Conservation (phyloP, 495 filamentous ascomycete species). For the Xylaria curta region DNA sequence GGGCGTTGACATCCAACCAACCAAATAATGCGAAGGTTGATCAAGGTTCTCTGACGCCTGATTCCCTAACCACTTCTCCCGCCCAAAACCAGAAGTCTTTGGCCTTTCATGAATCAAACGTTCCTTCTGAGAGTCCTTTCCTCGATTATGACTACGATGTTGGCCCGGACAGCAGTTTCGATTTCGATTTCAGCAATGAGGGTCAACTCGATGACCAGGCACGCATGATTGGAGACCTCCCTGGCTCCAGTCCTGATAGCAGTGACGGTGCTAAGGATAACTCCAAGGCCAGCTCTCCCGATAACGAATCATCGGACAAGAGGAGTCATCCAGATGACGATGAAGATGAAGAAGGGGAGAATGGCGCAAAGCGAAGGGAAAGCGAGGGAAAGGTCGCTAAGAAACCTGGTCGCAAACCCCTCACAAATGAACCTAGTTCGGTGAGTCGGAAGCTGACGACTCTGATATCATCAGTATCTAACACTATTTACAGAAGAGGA, state of each 20-base stretch:
- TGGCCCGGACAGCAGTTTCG: constrained; percentile 56
- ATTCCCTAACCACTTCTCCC: constrained; percentile 62
- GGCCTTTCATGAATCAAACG: constrained; percentile 51
- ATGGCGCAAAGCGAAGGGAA: constrained; percentile 79
- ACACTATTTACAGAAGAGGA: constrained; percentile 79
- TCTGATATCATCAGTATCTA: constrained; percentile 42
- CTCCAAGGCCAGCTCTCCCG: constrained; percentile 60
- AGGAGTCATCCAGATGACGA: constrained; percentile 75
- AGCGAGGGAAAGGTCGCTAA: constrained; percentile 78
- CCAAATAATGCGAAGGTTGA: constrained; percentile 40
- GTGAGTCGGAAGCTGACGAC: constrained; percentile 61
- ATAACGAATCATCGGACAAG: constrained; percentile 79
- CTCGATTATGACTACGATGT: constrained; percentile 78
- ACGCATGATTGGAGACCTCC: constrained; percentile 79
- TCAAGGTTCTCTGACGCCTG: constrained; percentile 56
- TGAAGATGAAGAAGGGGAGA: constrained; percentile 66
- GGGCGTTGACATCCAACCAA: constrained; percentile 83
- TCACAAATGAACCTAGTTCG: constrained; percentile 94
- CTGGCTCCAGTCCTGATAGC: constrained; percentile 57
- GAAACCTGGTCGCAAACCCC: constrained; percentile 94
- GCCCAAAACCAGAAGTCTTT: constrained; percentile 35
- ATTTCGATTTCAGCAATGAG: constrained; percentile 72
- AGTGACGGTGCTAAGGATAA: constrained; percentile 32
- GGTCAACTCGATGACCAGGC: constrained; percentile 68
- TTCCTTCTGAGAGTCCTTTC: constrained; percentile 76